phyloP scores from a whole-genome alignment of 495 filamentous ascomycete genomes.

The Penicillium crystallinum region DNA sequence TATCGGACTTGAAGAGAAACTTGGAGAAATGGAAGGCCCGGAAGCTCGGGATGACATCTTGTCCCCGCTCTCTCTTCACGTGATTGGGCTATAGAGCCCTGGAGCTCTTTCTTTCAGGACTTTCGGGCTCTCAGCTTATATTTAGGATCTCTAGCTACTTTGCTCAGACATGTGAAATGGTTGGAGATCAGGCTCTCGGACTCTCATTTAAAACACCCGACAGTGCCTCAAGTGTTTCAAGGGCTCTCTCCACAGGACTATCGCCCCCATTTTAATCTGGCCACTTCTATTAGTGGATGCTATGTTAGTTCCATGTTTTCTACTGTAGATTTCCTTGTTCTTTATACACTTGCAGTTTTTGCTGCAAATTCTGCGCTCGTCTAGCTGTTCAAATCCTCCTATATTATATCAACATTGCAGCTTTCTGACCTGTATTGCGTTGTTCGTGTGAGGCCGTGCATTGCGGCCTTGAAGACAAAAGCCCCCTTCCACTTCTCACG shows the following conservation, averaged over 20 bases:
- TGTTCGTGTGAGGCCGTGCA: not conserved
- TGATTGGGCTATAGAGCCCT: not conserved
- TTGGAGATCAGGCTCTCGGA: not conserved
- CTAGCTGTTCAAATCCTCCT: not conserved
- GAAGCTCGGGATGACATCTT: conserved; percentile 5
- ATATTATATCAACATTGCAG: no score
- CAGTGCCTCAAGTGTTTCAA: conserved; percentile 9
- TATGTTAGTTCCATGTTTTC: conserved; percentile 9
- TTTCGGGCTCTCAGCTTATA: not conserved
- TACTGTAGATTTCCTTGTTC: not conserved
- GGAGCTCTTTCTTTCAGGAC: not conserved
- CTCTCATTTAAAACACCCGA: conserved; percentile 3
- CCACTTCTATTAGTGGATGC: conserved; percentile 8
- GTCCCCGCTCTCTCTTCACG: not conserved
- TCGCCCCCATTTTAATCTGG: conserved; percentile 22
- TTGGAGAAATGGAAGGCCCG: not conserved
- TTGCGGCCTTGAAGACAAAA: not conserved
- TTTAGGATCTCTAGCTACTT: not conserved
- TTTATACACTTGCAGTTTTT: not conserved
- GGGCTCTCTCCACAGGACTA: conserved; percentile 11
- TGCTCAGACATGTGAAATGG: not conserved
- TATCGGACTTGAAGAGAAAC: not conserved
- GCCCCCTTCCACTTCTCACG: not conserved
- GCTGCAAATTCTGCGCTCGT: not conserved
- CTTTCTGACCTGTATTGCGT: not conserved